Percentiles rank a stretch among this genome's conserved stretches.
Evolutionary conservation across 2,329 filamentous ascomycete species (phyloP).

Genomic region (Ceratocystis smalleyi): DNA sequence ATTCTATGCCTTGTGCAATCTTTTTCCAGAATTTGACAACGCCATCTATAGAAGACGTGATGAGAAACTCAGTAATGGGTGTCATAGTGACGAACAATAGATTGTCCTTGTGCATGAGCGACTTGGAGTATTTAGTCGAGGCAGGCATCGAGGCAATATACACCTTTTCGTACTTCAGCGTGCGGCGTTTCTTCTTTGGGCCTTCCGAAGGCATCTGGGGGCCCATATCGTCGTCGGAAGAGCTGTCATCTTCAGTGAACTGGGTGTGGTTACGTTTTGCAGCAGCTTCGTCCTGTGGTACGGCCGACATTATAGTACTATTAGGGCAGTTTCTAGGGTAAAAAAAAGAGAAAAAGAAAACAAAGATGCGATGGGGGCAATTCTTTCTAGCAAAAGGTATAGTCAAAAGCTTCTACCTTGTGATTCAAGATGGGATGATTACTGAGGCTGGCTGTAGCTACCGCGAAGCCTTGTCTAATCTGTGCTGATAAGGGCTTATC

Average conservation of each 20-base stretch:
- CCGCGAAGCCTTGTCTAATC: background rate
- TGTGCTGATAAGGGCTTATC: constrained; percentile 14
- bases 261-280: constrained; percentile 40
- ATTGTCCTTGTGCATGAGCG: constrained; percentile 96
- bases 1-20: constrained; percentile 74
- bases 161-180: constrained; percentile 85
- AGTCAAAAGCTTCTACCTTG: background rate
- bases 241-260: constrained; percentile 37
- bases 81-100: constrained; percentile 77
- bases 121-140: constrained; percentile 75
- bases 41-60: constrained; percentile 88
- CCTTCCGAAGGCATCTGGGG: constrained; percentile 71
- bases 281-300: constrained; percentile 7
- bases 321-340: background rate
- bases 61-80: constrained; percentile 81
- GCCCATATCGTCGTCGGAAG: constrained; percentile 84
- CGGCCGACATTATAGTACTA: constrained; percentile 2
- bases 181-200: constrained; percentile 78
- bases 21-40: constrained; percentile 99
- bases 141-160: constrained; percentile 80
- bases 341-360: background rate
- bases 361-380: background rate
- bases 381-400: background rate
- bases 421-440: constrained; percentile 1
- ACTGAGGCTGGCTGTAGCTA: constrained; percentile 9